Conservation (phyloP, 352 stramenopile genomes). For the Aphanomyces cochlioides region DNA sequence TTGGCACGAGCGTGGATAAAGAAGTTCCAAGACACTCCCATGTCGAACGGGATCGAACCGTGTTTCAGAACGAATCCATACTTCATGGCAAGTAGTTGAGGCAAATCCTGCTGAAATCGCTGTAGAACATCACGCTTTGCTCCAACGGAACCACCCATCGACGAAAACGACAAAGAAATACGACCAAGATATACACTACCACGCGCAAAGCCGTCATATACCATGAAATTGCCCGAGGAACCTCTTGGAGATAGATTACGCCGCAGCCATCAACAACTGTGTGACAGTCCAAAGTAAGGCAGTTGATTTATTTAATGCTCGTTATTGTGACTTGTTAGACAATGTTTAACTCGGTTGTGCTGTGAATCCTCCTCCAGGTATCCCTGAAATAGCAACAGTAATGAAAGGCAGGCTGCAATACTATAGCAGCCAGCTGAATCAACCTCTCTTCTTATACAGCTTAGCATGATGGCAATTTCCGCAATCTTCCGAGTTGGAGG, state of each 20-base stretch:
- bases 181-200: background rate
- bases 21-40: slow-evolving; percentile 5
- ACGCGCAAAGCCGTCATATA: background rate
- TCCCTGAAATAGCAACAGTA: too few species aligned
- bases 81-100: background rate
- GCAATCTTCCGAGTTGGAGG: too few species aligned
- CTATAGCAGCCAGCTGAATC: too few species aligned
- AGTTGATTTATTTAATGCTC: too few species aligned
- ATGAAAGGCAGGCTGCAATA: too few species aligned
- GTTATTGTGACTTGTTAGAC: too few species aligned
- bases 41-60: slow-evolving; percentile 14
- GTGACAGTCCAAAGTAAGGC: too few species aligned
- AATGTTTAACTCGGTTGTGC: too few species aligned
- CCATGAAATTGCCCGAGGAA: background rate
- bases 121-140: background rate
- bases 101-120: background rate
- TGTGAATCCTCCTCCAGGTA: too few species aligned
- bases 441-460: too few species aligned
- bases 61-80: background rate
- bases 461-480: too few species aligned
- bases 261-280: background rate
- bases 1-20: slow-evolving; percentile 7
- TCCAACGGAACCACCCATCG: slow-evolving; percentile 1
- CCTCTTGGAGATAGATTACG: slow-evolving; percentile 5
- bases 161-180: background rate